Percentiles rank a stretch among this genome's conserved stretches.
Conservation (phyloP, 2,329 filamentous ascomycete genomes). For the Neurospora sp. region DNA sequence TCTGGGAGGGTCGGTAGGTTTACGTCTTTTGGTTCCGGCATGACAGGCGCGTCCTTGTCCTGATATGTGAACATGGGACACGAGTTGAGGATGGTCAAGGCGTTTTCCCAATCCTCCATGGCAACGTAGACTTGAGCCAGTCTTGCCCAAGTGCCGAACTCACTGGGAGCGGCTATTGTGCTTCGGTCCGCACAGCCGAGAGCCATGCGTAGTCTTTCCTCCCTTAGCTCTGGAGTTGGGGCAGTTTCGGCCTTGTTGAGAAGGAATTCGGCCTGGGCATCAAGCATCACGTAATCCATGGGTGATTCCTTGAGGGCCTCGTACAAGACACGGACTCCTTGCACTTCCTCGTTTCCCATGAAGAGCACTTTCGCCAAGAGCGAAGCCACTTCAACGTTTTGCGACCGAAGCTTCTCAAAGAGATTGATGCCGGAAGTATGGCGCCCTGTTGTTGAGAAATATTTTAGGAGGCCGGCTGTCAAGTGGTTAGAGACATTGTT, state of each 20-base stretch:
- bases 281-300: slow-evolving; percentile 96
- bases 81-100: slow-evolving; percentile 89
- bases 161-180: slow-evolving; percentile 89
- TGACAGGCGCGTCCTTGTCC: slow-evolving; percentile 89
- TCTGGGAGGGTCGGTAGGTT: slow-evolving; percentile 80
- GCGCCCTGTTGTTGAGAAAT: slow-evolving; percentile 89
- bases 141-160: slow-evolving; percentile 94
- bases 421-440: slow-evolving; percentile 94
- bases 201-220: slow-evolving; percentile 70
- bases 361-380: slow-evolving; percentile 84
- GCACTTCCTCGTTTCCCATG: slow-evolving; percentile 94
- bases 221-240: slow-evolving; percentile 42
- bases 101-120: slow-evolving; percentile 94
- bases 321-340: slow-evolving; percentile 79
- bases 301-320: slow-evolving; percentile 83
- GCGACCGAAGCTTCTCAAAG: slow-evolving; percentile 86
- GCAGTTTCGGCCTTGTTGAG: slow-evolving; percentile 66
- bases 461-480: slow-evolving; percentile 84
- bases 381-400: slow-evolving; percentile 90
- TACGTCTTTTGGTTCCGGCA: slow-evolving; percentile 87
- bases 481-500: slow-evolving; percentile 95
- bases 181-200: slow-evolving; percentile 89
- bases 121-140: slow-evolving; percentile 89
- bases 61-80: slow-evolving; percentile 99
- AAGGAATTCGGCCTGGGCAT: slow-evolving; percentile 87